Evolutionary conservation across 192 early-diverging fungal species (phyloP).

Genomic region (Coemansia asiatica): DNA sequence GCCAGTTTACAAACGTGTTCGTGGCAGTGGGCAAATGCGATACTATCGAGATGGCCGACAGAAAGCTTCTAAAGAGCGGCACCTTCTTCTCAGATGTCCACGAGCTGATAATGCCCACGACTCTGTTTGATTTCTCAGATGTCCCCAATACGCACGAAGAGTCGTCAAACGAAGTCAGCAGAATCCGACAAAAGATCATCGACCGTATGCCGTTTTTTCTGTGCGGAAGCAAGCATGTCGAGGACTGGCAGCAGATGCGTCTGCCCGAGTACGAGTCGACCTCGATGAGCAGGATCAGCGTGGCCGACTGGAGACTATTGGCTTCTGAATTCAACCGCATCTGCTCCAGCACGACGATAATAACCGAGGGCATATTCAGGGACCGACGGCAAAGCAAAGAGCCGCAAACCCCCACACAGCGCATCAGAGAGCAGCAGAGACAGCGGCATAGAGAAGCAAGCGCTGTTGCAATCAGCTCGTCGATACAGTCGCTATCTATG

Average conservation of each 20-base stretch:
- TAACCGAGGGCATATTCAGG: conserved; percentile 35
- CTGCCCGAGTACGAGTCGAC: conserved; percentile 32
- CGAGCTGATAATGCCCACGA: conserved; percentile 17
- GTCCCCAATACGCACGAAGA: conserved; percentile 21
- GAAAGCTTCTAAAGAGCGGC: conserved; percentile 22
- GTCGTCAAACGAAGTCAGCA: conserved; percentile 5
- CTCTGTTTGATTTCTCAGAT: conserved; percentile 41
- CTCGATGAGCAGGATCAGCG: conserved; percentile 21
- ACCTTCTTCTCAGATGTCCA: conserved; percentile 19
- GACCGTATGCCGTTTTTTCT: conserved; percentile 26
- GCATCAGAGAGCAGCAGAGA: neutral
- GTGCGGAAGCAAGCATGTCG: conserved; percentile 33
- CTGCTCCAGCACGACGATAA: conserved; percentile 16
- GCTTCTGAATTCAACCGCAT: conserved; percentile 29
- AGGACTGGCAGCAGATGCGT: conserved; percentile 23
- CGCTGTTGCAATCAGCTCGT: conserved; percentile 11
- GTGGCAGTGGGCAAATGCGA: conserved; percentile 50
- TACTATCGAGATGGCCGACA: conserved; percentile 34
- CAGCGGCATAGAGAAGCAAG: neutral
- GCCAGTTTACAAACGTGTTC: conserved; percentile 34
- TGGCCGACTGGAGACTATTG: conserved; percentile 42
- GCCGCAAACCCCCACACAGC: neutral
- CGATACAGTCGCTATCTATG: conserved; percentile 10
- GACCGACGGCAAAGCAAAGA: conserved; percentile 3
- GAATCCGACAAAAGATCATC: conserved; percentile 7